Evolutionary conservation across 2,329 filamentous ascomycete species (phyloP).

Genomic region (Anthostomella pinea): DNA sequence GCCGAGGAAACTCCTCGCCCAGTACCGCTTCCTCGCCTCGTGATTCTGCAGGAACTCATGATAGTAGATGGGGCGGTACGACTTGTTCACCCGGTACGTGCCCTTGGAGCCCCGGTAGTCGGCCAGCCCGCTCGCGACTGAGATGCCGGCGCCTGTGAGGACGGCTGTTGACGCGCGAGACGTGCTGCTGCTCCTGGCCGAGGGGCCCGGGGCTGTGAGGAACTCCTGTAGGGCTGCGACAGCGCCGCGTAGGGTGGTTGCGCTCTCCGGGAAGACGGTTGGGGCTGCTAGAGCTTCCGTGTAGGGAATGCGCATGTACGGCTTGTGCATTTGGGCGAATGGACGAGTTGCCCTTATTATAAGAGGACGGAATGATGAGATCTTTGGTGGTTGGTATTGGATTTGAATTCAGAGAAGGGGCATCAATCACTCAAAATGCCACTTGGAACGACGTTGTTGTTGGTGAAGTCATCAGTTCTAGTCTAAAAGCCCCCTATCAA

Average conservation of each 20-base stretch:
- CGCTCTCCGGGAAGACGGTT: slow-evolving; percentile 69
- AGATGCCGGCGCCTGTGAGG: slow-evolving; percentile 83
- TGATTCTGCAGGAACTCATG: slow-evolving; percentile 82
- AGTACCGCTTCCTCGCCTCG: slow-evolving; percentile 86
- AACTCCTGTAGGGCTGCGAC: slow-evolving; percentile 76
- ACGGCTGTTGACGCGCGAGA: slow-evolving; percentile 48
- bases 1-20: slow-evolving; percentile 90
- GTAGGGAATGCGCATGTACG: slow-evolving; percentile 85
- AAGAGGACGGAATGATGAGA: too few species aligned
- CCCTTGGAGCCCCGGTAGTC: slow-evolving; percentile 90
- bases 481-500: too few species aligned
- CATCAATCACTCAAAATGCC: too few species aligned
- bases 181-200: slow-evolving; percentile 46
- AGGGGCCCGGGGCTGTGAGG: slow-evolving; percentile 62
- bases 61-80: slow-evolving; percentile 88
- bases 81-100: slow-evolving; percentile 89
- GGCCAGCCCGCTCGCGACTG: slow-evolving; percentile 85
- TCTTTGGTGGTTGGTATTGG: too few species aligned
- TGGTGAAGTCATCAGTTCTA: too few species aligned
- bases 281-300: slow-evolving; percentile 78
- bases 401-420: too few species aligned
- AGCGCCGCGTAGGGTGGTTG: slow-evolving; percentile 68
- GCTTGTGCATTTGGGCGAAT: slow-evolving; percentile 55
- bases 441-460: too few species aligned
- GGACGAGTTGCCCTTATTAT: too few species aligned